These are phyloP conservation scores for Blumeria hordei DNA, from an alignment of 2,329 filamentous ascomycete genomes.

Conservation along the genomic window DNA sequence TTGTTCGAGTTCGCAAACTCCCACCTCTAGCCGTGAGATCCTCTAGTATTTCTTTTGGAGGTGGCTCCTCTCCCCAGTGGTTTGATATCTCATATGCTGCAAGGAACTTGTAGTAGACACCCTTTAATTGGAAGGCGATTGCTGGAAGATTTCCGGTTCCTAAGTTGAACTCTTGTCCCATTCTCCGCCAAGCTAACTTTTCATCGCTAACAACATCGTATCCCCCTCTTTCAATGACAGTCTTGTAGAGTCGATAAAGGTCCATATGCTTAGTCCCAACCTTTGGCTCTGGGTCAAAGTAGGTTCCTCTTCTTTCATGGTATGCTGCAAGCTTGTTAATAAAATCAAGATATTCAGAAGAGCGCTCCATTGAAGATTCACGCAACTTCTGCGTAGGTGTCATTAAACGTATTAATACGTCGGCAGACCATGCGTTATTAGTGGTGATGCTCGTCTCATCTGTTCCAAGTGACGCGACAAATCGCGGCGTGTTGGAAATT, in stretches of 20 bases:
- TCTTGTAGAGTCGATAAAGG: conserved; percentile 53
- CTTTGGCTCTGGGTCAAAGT: conserved; percentile 59
- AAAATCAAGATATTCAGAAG: conserved; percentile 55
- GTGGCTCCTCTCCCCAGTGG: conserved; percentile 55
- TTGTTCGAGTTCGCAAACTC: conserved; percentile 49
- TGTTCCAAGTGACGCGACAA: no score
- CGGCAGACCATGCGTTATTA: background rate
- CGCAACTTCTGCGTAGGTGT: background rate
- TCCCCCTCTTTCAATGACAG: conserved; percentile 52
- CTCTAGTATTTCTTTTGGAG: conserved; percentile 71
- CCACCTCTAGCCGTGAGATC: conserved; percentile 56
- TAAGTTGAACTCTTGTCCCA: conserved; percentile 51
- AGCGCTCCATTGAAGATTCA: conserved; percentile 17
- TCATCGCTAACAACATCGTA: conserved; percentile 69
- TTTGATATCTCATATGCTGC: conserved; percentile 68
- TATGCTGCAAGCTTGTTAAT: conserved; percentile 48
- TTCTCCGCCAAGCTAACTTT: conserved; percentile 65
- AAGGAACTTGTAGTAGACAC: conserved; percentile 73
- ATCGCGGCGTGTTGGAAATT: no score
- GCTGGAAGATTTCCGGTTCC: conserved; percentile 53
- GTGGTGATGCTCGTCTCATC: no score
- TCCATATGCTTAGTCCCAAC: conserved; percentile 56
- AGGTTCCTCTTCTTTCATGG: conserved; percentile 56
- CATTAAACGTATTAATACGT: background rate
- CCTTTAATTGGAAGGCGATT: conserved; percentile 69